Percentiles rank a stretch among this genome's conserved stretches.
phyloP scores from a whole-genome alignment of 805 yeast species.

The Kluyveromyces dobzhanskii region DNA sequence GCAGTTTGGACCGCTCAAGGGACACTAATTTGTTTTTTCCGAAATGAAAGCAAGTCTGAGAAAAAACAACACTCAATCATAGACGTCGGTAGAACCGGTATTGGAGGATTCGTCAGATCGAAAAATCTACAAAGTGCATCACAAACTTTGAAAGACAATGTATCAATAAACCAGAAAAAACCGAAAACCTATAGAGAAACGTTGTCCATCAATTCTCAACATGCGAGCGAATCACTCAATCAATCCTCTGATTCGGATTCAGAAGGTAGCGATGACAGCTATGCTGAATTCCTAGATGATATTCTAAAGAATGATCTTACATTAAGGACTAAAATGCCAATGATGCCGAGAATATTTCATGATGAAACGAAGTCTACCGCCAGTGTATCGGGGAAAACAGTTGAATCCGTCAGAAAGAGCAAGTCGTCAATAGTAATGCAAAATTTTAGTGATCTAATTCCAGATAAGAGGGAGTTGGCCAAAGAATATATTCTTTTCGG shows the following conservation, averaged over 20 bases:
- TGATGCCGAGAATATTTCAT: conserved; percentile 27
- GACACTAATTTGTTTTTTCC: conserved; percentile 72
- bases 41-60: conserved; percentile 40
- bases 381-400: conserved; percentile 19
- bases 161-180: conserved; percentile 5
- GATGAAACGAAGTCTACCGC: conserved; percentile 20
- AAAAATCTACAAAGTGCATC: conserved; percentile 4
- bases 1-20: conserved; percentile 82
- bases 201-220: conserved; percentile 10
- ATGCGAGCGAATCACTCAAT: conserved; percentile 6
- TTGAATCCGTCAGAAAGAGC: conserved; percentile 22
- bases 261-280: conserved; percentile 44
- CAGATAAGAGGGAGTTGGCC: conserved; percentile 66
- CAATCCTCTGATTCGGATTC: conserved; percentile 21
- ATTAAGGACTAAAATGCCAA: conserved; percentile 43
- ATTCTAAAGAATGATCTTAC: conserved; percentile 48
- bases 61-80: conserved; percentile 31
- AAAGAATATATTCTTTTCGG: conserved; percentile 57
- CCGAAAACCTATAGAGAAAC: conserved; percentile 30
- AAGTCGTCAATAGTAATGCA: conserved; percentile 53
- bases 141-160: conserved; percentile 10
- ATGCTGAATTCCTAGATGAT: conserved; percentile 62
- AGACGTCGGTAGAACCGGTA: conserved; percentile 18
- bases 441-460: conserved; percentile 64
- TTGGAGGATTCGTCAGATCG: conserved; percentile 20